Evolutionary conservation across 192 early-diverging fungal genomes (phyloP).

Genomic region (Rhizophagus clarus): DNA sequence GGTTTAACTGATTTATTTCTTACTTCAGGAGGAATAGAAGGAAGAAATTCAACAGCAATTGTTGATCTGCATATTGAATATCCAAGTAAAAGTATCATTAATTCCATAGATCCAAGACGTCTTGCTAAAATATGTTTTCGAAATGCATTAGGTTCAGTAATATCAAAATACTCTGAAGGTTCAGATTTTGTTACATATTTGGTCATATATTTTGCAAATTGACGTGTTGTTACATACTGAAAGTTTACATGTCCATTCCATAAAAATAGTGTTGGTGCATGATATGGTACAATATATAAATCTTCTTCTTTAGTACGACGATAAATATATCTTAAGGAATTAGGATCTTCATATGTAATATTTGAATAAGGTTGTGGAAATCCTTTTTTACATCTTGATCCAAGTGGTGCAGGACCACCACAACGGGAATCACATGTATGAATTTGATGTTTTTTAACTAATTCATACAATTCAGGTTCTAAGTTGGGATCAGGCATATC

Average conservation of each 20-base stretch:
- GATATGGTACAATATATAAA: not conserved
- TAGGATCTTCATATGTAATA: too few relatives aligned
- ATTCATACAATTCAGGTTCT: not conserved
- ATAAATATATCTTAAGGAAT: too few relatives aligned
- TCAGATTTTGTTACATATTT: constrained; percentile 3
- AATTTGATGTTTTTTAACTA: not conserved
- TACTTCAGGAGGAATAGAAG: not conserved
- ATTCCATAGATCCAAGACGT: not conserved
- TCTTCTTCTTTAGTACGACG: too few relatives aligned
- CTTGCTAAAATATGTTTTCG: not conserved
- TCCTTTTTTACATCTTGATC: not conserved
- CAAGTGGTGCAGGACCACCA: not conserved
- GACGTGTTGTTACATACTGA: not conserved
- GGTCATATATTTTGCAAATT: constrained; percentile 9
- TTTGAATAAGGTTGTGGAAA: too few relatives aligned
- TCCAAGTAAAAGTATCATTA: not conserved
- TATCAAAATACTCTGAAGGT: not conserved
- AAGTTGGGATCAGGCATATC: not conserved
- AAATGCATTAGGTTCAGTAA: not conserved
- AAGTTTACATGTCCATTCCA: not conserved
- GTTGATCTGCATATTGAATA: not conserved
- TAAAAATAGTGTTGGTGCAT: not conserved
- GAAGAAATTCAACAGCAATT: not conserved
- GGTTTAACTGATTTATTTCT: not conserved
- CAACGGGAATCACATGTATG: not conserved